A percentile compares a stretch with the other conserved stretches of the same genome.
Evolutionary conservation across 1,284 basidiomycete species (phyloP).

Genomic region (Irpex sp.): DNA sequence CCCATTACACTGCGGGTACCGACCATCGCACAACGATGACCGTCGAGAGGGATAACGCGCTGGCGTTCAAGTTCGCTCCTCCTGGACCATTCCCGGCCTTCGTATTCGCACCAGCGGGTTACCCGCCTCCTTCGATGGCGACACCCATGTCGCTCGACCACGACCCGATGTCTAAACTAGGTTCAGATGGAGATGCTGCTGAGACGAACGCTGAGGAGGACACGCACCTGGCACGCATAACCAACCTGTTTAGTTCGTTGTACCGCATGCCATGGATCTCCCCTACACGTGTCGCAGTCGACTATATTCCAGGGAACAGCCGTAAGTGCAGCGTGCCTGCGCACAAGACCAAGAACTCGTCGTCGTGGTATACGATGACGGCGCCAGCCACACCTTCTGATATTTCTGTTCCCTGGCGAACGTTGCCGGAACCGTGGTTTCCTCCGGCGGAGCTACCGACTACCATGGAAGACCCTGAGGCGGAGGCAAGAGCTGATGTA

Average conservation of each 20-base stretch:
- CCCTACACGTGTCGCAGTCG: constrained; percentile 11
- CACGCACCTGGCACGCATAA: constrained; percentile 1
- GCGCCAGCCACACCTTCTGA: constrained; percentile 11
- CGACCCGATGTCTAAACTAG: constrained; percentile 7
- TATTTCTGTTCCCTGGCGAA: constrained; percentile 3
- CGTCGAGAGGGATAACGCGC: not conserved
- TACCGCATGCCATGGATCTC: constrained; percentile 17
- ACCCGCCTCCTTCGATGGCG: not conserved
- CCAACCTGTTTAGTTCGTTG: constrained; percentile 9
- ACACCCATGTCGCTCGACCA: not conserved
- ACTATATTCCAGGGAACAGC: constrained; percentile 16
- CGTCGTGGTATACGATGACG: constrained; percentile 16
- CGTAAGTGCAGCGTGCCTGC: constrained; percentile 1
- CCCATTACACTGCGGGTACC: not conserved
- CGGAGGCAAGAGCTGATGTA: constrained; percentile 3
- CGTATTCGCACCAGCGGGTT: constrained; percentile 8
- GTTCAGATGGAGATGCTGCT: not conserved
- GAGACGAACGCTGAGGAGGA: not conserved
- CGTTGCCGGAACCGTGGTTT: constrained; percentile 18
- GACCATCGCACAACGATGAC: constrained; percentile 4
- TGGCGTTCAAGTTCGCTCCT: not conserved
- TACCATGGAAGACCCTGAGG: constrained; percentile 12
- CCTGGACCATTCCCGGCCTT: constrained; percentile 5
- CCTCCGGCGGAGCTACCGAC: constrained; percentile 11
- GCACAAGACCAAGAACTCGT: constrained; percentile 8